Base-by-base conservation (phyloP, 1,284 basidiomycete genomes). In the Malassezia psittaci region DNA sequence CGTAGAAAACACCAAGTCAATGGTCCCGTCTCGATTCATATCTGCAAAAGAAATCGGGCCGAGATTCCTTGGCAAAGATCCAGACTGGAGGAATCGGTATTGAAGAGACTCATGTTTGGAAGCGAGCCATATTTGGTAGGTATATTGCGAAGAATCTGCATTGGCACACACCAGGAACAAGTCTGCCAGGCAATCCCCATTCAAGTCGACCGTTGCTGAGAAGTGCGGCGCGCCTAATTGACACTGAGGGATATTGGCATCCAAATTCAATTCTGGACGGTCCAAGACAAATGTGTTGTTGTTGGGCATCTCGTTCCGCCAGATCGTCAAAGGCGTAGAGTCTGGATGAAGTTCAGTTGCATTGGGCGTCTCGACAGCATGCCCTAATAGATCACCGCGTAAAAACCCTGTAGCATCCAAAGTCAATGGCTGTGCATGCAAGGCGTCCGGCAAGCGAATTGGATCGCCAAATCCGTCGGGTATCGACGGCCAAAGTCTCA, bases 131-230 rank as follows among this genome's bases (percentile, higher is more conserved):
- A 96, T 86, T 74, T 98, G 90, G 74, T 86, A 93, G 2, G 60
- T 53, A 29, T 54, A 57, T 29, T 53, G 61, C 79, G 82, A 52
- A 24, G 61, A 60, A 40, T 77, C 75, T 15, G 79, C 78, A 47
- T 84, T 80, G 57, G 85, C 81, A 74, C 94, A 98, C 15, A 89
- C 83, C 9, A 98, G 79, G 70, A 98, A 93, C 4, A 98, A 77
- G 67, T 98, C 93, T 84, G 67, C 89, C 6, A 96, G 79, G 75
- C 94, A 98, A 75, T 99, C 93, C 12, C 93, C 93, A 64, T 98
- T 84, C 46, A 99, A 77, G 72, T 99, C 93, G 15, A 96, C 81
- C n/a, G 90, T 86, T 0, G 90, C 90, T 72, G 90, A 94, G 71
- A 86, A 90, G 74, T 98, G 94, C 1, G 91, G 90, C 63, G 85